phyloP scores from a whole-genome alignment of 768 basidiomycete genomes.

The Suillus subluteus region DNA sequence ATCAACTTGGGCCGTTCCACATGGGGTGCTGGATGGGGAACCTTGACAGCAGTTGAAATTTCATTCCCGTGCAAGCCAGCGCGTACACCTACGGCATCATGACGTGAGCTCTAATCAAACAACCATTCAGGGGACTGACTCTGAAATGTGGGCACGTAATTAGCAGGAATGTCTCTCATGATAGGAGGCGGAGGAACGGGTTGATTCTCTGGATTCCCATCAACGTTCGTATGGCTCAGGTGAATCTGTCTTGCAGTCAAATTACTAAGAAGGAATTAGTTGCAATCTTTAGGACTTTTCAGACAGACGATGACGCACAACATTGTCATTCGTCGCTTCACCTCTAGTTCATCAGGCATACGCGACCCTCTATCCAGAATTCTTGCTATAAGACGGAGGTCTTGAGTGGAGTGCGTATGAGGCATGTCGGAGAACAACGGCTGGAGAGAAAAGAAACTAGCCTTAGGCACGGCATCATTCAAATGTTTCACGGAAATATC shows the following conservation, averaged over 20 bases:
- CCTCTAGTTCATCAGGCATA: slow-evolving; percentile 47
- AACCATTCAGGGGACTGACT: slow-evolving; percentile 3
- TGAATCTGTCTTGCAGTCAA: slow-evolving; percentile 5
- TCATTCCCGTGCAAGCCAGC: not conserved
- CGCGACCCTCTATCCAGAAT: slow-evolving; percentile 49
- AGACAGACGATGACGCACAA: slow-evolving; percentile 40
- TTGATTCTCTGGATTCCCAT: not conserved
- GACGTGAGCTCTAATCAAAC: not conserved
- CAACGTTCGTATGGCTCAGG: not conserved
- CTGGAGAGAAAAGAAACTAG: slow-evolving; percentile 16
- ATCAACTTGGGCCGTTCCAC: not conserved
- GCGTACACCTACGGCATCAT: not conserved
- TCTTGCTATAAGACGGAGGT: slow-evolving; percentile 53
- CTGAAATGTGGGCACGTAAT: slow-evolving; percentile 12
- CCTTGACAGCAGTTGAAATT: not conserved
- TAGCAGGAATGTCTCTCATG: not conserved
- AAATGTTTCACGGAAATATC: slow-evolving; percentile 27
- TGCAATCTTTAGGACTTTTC: not conserved
- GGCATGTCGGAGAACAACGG: slow-evolving; percentile 47
- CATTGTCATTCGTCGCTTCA: slow-evolving; percentile 44
- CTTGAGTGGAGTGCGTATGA: slow-evolving; percentile 46
- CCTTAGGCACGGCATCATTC: not conserved
- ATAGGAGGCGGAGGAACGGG: not conserved
- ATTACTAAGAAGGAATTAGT: not conserved
- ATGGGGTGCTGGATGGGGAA: not conserved